phyloP scores from a whole-genome alignment of 306 rosid species.

The Elaeagnus macrophylla region DNA sequence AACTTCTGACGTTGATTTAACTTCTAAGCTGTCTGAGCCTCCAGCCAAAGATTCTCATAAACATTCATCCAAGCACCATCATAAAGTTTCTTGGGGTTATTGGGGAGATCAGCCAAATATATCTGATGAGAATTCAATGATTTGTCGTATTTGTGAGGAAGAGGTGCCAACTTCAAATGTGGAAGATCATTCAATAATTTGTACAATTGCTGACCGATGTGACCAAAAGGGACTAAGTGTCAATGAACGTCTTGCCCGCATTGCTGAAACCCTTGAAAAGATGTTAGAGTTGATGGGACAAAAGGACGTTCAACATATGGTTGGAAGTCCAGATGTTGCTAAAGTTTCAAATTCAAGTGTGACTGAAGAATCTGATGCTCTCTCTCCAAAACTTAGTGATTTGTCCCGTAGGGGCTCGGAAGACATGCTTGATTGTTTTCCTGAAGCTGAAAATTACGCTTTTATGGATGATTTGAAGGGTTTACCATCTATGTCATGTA shows the following conservation, averaged over 20 bases:
- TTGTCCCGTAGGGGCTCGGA: constrained; percentile 96
- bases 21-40: constrained; percentile 58
- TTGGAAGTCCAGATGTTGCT: constrained; percentile 91
- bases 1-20: constrained; percentile 41
- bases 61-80: constrained; percentile 76
- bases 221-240: constrained; percentile 87
- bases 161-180: constrained; percentile 85
- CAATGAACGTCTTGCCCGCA: constrained; percentile 77
- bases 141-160: constrained; percentile 99
- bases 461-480: constrained; percentile 92
- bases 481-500: constrained; percentile 83
- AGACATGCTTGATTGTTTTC: constrained; percentile 94
- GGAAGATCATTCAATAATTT: constrained; percentile 92
- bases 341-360: constrained; percentile 85
- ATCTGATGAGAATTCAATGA: constrained; percentile 72
- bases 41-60: constrained; percentile 61
- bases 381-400: constrained; percentile 91
- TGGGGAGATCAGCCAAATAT: constrained; percentile 70
- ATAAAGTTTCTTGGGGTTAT: constrained; percentile 79
- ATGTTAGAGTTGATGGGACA: constrained; percentile 64
- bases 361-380: constrained; percentile 85
- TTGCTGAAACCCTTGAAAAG: constrained; percentile 80
- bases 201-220: constrained; percentile 94
- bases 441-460: constrained; percentile 71
- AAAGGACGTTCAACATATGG: constrained; percentile 69